Conservation (phyloP, 2,329 filamentous ascomycete species). For the Trichoderma hamatum region DNA sequence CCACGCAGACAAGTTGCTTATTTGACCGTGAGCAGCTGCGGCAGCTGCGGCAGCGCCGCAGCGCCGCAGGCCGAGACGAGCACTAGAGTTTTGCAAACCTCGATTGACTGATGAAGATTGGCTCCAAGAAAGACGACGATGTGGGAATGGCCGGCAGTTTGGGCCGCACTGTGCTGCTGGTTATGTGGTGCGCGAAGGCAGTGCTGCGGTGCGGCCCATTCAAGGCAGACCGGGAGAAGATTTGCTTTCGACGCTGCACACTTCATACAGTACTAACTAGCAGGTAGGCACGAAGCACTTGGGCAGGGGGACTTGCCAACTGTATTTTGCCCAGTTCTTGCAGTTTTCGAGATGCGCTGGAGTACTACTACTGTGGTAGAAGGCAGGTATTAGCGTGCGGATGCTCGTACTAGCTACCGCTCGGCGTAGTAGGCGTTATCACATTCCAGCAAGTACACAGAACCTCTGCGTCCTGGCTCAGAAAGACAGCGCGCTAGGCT, state of each 20-base stretch:
- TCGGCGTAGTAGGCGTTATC: not conserved
- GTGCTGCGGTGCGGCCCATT: slow-evolving; percentile 3
- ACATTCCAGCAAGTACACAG: not conserved
- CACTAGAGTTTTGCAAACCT: not conserved
- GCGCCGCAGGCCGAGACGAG: not conserved
- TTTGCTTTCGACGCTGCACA: not conserved
- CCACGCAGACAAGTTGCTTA: not conserved
- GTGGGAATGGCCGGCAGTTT: not conserved
- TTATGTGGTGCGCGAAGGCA: not conserved
- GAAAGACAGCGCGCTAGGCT: not conserved
- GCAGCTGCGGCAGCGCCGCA: too few species aligned
- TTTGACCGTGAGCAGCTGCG: not conserved
- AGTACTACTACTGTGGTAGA: not conserved
- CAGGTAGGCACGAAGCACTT: not conserved
- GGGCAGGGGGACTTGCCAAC: not conserved
- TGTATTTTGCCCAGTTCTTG: not conserved
- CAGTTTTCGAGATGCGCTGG: not conserved
- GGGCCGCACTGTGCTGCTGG: slow-evolving; percentile 14
- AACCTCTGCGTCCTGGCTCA: not conserved
- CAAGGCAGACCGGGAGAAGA: slow-evolving; percentile 9
- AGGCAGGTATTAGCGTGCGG: not conserved
- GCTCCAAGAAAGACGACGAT: not conserved
- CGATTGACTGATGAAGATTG: not conserved
- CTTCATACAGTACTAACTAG: not conserved
- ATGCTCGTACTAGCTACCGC: not conserved